phyloP scores from a whole-genome alignment of 306 rosid genomes.

The Boehmeria nivea region DNA sequence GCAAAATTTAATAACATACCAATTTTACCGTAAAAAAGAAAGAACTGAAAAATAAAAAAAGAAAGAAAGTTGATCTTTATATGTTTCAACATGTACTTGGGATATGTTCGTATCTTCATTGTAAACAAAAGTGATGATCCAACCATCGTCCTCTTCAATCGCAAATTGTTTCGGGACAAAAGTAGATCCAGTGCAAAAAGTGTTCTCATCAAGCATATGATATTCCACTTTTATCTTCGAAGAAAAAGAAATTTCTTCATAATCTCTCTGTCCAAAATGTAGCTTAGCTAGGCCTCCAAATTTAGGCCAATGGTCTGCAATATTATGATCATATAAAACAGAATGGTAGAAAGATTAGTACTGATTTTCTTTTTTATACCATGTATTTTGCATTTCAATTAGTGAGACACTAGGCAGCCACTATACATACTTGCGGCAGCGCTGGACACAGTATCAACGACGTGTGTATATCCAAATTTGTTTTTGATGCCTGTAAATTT shows the following conservation, averaged over 20 bases:
- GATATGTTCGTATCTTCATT: conserved; percentile 49
- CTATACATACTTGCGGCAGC: too few relatives aligned
- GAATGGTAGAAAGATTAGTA: too few relatives aligned
- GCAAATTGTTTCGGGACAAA: conserved; percentile 48
- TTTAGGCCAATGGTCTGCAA: conserved; percentile 8
- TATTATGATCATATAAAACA: too few relatives aligned
- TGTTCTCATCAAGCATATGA: conserved; percentile 52
- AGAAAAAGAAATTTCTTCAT: too few relatives aligned
- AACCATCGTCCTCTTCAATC: conserved; percentile 69
- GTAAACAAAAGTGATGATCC: conserved; percentile 71
- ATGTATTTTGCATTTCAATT: too few relatives aligned
- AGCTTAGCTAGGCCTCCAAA: conserved; percentile 60
- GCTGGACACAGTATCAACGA: conserved; percentile 40
- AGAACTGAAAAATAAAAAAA: too few relatives aligned
- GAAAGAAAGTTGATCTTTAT: too few relatives aligned
- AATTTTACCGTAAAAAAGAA: too few relatives aligned
- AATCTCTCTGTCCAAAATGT: conserved; percentile 39
- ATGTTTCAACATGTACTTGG: too few relatives aligned
- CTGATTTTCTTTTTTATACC: too few relatives aligned
- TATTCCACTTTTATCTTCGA: conserved; percentile 49
- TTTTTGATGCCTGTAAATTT: conserved; percentile 40
- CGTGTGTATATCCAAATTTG: conserved; percentile 51
- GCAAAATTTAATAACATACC: background rate
- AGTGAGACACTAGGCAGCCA: too few relatives aligned
- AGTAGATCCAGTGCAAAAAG: conserved; percentile 53